A percentile compares a stretch with the other conserved stretches of the same genome.
Evolutionary conservation across 257 asterid species (phyloP).

Genomic region (Euphrasia confusa): DNA sequence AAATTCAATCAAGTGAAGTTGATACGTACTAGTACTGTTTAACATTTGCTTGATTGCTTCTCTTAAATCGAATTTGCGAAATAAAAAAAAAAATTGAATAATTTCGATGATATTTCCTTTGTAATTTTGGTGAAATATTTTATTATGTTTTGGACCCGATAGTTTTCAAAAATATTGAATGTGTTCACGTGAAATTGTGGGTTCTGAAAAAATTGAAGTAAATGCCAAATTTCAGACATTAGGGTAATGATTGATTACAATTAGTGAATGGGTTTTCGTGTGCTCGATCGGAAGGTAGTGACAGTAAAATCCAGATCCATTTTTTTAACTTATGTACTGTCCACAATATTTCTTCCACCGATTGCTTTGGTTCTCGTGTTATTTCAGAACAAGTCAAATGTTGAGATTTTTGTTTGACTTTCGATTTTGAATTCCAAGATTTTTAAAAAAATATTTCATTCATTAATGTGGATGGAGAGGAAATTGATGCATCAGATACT

Average conservation of each 20-base stretch:
- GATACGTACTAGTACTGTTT: too few species aligned
- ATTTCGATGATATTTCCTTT: too few species aligned
- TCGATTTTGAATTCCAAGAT: conserved; percentile 22
- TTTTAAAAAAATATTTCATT: background rate
- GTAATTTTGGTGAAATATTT: too few species aligned
- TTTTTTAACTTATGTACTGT: conserved; percentile 31
- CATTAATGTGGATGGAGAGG: conserved; percentile 4
- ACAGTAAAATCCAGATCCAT: conserved; percentile 24
- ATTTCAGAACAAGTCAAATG: conserved; percentile 32
- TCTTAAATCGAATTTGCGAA: too few species aligned
- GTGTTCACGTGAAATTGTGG: conserved; percentile 54
- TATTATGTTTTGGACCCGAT: too few species aligned
- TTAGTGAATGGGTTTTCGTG: conserved; percentile 37
- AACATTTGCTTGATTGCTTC: too few species aligned
- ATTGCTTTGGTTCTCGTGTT: conserved; percentile 27
- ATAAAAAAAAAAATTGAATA: too few species aligned
- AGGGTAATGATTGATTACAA: conserved; percentile 44
- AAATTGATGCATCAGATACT: background rate
- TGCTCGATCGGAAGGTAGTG: conserved; percentile 32
- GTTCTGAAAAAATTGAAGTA: background rate
- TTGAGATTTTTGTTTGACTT: conserved; percentile 13
- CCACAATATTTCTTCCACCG: conserved; percentile 20
- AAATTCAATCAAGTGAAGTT: too few species aligned
- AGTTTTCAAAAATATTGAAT: conserved; percentile 32
- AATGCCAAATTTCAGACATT: conserved; percentile 27